Conservation (phyloP, 2,329 filamentous ascomycete species). For the Penicillium decumbens region DNA sequence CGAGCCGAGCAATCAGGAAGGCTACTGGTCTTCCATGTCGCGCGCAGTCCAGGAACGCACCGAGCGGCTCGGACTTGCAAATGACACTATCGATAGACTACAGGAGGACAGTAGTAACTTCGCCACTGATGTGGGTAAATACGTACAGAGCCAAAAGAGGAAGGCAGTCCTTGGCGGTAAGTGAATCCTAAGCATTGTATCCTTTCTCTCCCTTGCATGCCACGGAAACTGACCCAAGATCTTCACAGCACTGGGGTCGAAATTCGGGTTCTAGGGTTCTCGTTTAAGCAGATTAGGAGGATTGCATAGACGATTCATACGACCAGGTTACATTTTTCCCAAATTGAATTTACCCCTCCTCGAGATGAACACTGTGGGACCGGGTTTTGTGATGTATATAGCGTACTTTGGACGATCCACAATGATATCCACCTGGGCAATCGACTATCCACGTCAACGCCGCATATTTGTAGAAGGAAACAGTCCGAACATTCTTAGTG, state of each 20-base stretch:
- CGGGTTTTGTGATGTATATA: background rate
- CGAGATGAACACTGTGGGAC: background rate
- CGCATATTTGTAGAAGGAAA: background rate
- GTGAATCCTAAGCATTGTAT: slow-evolving; percentile 13
- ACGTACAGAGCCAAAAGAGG: slow-evolving; percentile 78
- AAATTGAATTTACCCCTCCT: background rate
- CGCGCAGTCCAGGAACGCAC: slow-evolving; percentile 86
- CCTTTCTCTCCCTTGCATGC: slow-evolving; percentile 19
- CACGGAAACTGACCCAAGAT: slow-evolving; percentile 15
- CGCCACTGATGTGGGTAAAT: slow-evolving; percentile 85
- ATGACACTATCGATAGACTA: slow-evolving; percentile 77
- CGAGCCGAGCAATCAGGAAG: slow-evolving; percentile 53
- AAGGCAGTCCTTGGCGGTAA: slow-evolving; percentile 68
- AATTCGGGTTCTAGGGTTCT: slow-evolving; percentile 39
- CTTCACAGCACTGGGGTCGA: slow-evolving; percentile 37
- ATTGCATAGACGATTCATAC: background rate
- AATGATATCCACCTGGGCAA: background rate
- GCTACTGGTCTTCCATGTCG: slow-evolving; percentile 73
- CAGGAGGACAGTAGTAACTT: slow-evolving; percentile 77
- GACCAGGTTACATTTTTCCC: background rate
- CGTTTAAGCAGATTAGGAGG: background rate
- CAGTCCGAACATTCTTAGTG: slow-evolving; percentile 5
- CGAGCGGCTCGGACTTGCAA: slow-evolving; percentile 76
- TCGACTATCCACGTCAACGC: background rate
- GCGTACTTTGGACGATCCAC: background rate